A percentile compares a stretch with the other conserved stretches of the same genome.
phyloP scores from a whole-genome alignment of 441 rosid species.

The Breynia disticha region DNA sequence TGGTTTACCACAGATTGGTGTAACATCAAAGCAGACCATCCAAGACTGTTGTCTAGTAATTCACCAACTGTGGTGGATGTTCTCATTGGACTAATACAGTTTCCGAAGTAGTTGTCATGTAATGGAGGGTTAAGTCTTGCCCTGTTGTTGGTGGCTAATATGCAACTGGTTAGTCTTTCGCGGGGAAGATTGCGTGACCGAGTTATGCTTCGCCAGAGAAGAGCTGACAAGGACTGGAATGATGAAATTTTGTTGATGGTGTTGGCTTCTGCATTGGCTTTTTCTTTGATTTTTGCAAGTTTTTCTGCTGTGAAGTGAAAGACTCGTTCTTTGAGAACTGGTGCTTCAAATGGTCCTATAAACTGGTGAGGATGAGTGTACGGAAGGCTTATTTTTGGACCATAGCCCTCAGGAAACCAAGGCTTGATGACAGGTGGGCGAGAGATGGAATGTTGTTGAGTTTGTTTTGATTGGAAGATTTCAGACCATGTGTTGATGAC shows the following conservation, averaged over 20 bases:
- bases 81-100: slow-evolving; percentile 28
- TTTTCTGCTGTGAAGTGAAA: slow-evolving; percentile 52
- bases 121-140: slow-evolving; percentile 42
- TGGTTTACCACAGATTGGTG: slow-evolving; percentile 42
- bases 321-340: slow-evolving; percentile 40
- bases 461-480: slow-evolving; percentile 30
- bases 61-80: slow-evolving; percentile 38
- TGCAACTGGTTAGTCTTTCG: slow-evolving; percentile 34
- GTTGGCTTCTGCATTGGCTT: slow-evolving; percentile 30
- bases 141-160: slow-evolving; percentile 41
- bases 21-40: slow-evolving; percentile 57
- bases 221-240: slow-evolving; percentile 50
- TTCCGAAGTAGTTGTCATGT: slow-evolving; percentile 47
- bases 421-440: slow-evolving; percentile 35
- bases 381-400: slow-evolving; percentile 36
- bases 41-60: slow-evolving; percentile 36
- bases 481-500: slow-evolving; percentile 56
- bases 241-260: slow-evolving; percentile 51
- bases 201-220: slow-evolving; percentile 56
- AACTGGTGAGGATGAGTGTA: slow-evolving; percentile 37
- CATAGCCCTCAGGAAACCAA: slow-evolving; percentile 46
- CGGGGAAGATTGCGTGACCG: slow-evolving; percentile 24
- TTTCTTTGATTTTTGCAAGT: slow-evolving; percentile 37
- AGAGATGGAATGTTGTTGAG: slow-evolving; percentile 18
- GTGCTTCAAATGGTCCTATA: slow-evolving; percentile 32